Evolutionary conservation across 176 grass and related monocot species (phyloP), one percentile per base, ranked within the genome.

Genomic region (Hordeum marinum): DNA sequence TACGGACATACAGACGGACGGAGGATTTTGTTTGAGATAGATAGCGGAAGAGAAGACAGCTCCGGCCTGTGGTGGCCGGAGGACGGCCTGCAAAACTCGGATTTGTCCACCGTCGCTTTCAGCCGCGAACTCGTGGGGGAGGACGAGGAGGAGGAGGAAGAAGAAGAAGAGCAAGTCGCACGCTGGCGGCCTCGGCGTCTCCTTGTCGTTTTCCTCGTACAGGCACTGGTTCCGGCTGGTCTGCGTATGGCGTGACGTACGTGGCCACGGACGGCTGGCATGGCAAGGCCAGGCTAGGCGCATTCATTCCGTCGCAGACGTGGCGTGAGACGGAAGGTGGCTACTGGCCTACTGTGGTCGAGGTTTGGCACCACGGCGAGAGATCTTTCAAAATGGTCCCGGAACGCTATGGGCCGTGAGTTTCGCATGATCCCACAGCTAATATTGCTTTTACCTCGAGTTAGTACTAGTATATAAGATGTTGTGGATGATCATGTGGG

Each of bases 41-140:
- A 48, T 50, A 50, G 46, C 46, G 46, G 48, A 2, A 52, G 48
- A 52, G 48, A 52, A 52, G 48, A 18, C 6, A 5, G 10, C 21
- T 10, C 31, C 45, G 23, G 75, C 1, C 10, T 78, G 35, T 37
- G 55, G 76, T 58, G 8, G 5, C 13, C 20, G 2, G 25, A 12
- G 46, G 37, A 45, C 3, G 67, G 24, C 52, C 79, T 82, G 80
- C 21, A 89, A 80, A 85, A 85, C 59, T 89, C 9, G 60, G 21
- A 68, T 11, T 80, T 75, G 25, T 27, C 87, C 60, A 0, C 68
- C 13, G 61, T 85, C 87, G n/a, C 67, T 84, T 21, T 88, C 86
- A 13, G 15, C 36, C 27, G 42, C 4, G 14, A 32, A 39, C 48
- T 35, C 73, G 48, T 35, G 74, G 45, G 68, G 29, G 29, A 29